These are phyloP conservation scores for Pelargonium nanum DNA, from an alignment of 345 rosid species.

Conservation along the genomic window DNA sequence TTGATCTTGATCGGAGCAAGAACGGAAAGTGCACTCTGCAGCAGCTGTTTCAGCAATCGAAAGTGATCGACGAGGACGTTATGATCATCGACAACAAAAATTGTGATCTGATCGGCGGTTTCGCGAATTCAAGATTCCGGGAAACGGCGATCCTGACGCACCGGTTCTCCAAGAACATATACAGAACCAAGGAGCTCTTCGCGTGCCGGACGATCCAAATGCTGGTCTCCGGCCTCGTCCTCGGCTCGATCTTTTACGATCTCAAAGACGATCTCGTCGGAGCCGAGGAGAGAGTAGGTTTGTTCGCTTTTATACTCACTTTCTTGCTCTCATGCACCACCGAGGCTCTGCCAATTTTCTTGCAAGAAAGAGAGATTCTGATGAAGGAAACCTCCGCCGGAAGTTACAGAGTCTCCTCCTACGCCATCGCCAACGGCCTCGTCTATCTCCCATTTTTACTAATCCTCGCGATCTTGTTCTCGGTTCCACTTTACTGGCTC, in stretches of 20 bases:
- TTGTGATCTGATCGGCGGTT: conserved; percentile 31
- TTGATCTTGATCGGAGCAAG: conserved; percentile 31
- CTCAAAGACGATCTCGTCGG: conserved; percentile 50
- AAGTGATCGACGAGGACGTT: conserved; percentile 48
- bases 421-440: conserved; percentile 71
- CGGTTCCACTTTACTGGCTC: conserved; percentile 76
- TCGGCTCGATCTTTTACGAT: conserved; percentile 75
- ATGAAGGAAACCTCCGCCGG: conserved; percentile 81
- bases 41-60: conserved; percentile 79
- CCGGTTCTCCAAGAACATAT: conserved; percentile 85
- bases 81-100: conserved; percentile 18
- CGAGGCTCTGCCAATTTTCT: conserved; percentile 82
- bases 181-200: conserved; percentile 76
- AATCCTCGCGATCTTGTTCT: conserved; percentile 57
- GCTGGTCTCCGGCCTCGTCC: conserved; percentile 68
- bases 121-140: conserved; percentile 52
- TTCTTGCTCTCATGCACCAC: conserved; percentile 75
- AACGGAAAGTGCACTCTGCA: conserved; percentile 60
- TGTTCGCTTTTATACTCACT: conserved; percentile 81
- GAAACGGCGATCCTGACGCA: conserved; percentile 72
- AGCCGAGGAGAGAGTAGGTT: conserved; percentile 75
- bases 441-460: conserved; percentile 91
- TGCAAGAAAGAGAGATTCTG: conserved; percentile 87
- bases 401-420: conserved; percentile 85
- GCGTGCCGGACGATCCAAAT: conserved; percentile 74